Base-by-base conservation (phyloP, 2,329 filamentous ascomycete genomes). In the Epichloe uncinata region DNA sequence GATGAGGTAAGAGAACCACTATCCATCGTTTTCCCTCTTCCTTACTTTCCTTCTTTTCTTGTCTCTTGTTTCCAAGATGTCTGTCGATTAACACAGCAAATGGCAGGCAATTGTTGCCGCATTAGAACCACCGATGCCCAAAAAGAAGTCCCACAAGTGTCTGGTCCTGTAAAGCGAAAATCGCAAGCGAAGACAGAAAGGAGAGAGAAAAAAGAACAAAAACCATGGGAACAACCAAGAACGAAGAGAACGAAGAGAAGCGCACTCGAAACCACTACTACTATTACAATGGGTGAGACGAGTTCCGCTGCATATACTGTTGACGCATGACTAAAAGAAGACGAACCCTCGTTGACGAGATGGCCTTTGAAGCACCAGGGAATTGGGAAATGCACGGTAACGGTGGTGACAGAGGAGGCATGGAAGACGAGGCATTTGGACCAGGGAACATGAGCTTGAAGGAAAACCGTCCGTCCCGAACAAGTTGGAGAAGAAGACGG, bases 41-140 rank as follows among this genome's bases (percentile, higher is more conserved):
- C 8, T 40, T 47, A 11, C 12, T 40, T 7, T 30, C 6, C 22
- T 7, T 26, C 6, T 26, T 26, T 7, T 7, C 22, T 38, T 37
- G n/a, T 34, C 42, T 43, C 8, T 5, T n/a, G 11, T 15, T 7
- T 15, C n/a, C 11, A 37, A 18, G 12, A 36, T 30, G 6, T 41
- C n/a, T 4, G 15, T 33, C n/a, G 13, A 18, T 15, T 50, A 35
- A 50, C 13, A 16, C n/a, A n/a, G 6, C 11, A 9, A 34, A 33
- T 9, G 16, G 30, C 36, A 95, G 90, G 91, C 91, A 30, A 97
- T 97, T 61, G 91, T 97, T 56, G 91, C 91, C 55, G 91, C 91
- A 41, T 75, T 97, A 56, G 91, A 97, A 70, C 91, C 91, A 42
- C 86, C 87, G 20, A 77, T 81, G 52, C 82, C 83, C 49, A 93